Conservation (phyloP, 2,329 filamentous ascomycete species). For the Paramyrothecium sp. region DNA sequence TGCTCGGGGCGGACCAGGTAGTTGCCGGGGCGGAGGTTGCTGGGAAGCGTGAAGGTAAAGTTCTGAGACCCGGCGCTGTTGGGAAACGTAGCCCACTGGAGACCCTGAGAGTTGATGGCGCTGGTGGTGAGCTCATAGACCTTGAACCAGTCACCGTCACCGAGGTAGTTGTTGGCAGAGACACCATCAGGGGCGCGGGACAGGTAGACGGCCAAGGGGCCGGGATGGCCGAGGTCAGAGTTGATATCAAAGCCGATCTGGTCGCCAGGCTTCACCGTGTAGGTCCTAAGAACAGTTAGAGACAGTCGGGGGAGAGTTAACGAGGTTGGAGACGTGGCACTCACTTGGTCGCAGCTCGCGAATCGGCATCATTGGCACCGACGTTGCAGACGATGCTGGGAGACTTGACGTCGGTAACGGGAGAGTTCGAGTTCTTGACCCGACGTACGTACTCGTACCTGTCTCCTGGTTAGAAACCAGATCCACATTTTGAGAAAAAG, state of each 20-base stretch:
- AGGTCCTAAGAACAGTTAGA: constrained; percentile 11
- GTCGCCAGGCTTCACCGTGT: constrained; percentile 29
- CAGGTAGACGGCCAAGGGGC: constrained; percentile 29
- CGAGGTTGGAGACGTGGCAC: too few species aligned
- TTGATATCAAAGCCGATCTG: constrained; percentile 35
- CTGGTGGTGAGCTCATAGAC: constrained; percentile 21
- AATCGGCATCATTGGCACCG: constrained; percentile 27
- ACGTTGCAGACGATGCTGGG: constrained; percentile 32
- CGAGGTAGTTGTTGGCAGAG: constrained; percentile 18
- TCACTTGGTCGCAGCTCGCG: constrained; percentile 18
- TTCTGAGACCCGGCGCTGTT: constrained; percentile 17
- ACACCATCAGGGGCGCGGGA: constrained; percentile 22
- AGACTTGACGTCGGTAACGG: constrained; percentile 32
- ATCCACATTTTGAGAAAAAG: not conserved
- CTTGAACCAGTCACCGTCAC: constrained; percentile 29
- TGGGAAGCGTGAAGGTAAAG: constrained; percentile 18
- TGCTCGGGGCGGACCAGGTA: constrained; percentile 27
- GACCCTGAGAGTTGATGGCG: constrained; percentile 16
- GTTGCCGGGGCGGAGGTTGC: constrained; percentile 15
- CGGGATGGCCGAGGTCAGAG: constrained; percentile 29
- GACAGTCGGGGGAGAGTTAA: too few species aligned
- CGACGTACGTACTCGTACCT: constrained; percentile 44
- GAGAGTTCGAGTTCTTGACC: constrained; percentile 37
- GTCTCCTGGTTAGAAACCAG: not conserved
- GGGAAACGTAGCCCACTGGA: constrained; percentile 20